phyloP scores from a whole-genome alignment of 176 grass and related monocot genomes.

The Hsuehochloa calcarea region DNA sequence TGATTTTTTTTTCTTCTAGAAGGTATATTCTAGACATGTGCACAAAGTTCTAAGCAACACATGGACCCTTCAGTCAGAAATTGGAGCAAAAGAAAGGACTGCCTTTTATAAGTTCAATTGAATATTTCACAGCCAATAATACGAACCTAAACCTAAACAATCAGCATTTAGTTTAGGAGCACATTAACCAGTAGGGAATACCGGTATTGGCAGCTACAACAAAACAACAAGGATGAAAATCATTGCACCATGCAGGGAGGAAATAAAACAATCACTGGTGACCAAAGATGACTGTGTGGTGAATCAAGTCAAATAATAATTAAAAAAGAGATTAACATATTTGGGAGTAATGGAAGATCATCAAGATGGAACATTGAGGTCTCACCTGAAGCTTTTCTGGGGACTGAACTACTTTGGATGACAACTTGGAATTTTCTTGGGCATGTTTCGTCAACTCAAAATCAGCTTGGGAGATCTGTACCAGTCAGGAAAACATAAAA shows the following conservation, averaged over 20 bases:
- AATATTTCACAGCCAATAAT: background rate
- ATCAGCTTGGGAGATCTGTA: constrained; percentile 66
- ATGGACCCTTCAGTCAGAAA: background rate
- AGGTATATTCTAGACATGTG: background rate
- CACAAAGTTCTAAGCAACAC: background rate
- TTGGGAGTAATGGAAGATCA: background rate
- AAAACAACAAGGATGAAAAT: no score
- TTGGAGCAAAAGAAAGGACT: background rate
- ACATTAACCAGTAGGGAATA: background rate
- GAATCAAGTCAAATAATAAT: no score
- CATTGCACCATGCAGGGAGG: no score
- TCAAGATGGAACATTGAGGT: background rate
- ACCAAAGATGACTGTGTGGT: no score
- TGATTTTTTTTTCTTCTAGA: background rate
- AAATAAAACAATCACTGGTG: no score
- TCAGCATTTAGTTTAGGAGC: background rate
- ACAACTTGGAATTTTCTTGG: constrained; percentile 67
- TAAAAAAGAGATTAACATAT: no score
- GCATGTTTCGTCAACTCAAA: constrained; percentile 65
- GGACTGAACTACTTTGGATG: constrained; percentile 71
- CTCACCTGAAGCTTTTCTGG: constrained; percentile 87
- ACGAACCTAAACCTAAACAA: background rate
- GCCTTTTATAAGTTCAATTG: no score
- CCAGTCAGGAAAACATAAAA: background rate
- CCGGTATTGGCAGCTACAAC: no score